Conservation (phyloP, 257 asterid species). For the Coffea eugenioides region DNA sequence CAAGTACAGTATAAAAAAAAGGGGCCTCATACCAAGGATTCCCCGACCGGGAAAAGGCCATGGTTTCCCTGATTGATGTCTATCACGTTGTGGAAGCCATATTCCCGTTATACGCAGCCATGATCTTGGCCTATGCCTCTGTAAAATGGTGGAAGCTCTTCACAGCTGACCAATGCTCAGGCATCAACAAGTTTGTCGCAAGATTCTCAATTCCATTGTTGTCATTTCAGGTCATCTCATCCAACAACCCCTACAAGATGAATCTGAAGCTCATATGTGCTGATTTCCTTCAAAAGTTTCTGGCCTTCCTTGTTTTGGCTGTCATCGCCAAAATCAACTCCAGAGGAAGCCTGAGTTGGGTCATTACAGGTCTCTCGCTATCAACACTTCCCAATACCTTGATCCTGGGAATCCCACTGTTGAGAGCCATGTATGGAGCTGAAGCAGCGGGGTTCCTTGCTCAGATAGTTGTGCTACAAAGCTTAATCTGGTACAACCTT, state of each 20-base stretch:
- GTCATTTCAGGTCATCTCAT: constrained; percentile 74
- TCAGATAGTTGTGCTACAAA: constrained; percentile 80
- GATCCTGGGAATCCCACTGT: constrained; percentile 72
- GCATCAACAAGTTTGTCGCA: constrained; percentile 88
- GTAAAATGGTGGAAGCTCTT: constrained; percentile 71
- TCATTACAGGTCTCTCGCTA: constrained; percentile 78
- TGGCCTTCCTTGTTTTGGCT: constrained; percentile 43
- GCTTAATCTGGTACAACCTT: constrained; percentile 86
- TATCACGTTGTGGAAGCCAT: constrained; percentile 61
- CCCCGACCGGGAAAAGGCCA: constrained; percentile 33
- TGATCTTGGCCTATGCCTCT: constrained; percentile 64
- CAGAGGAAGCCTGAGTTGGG: constrained; percentile 59
- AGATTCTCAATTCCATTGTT: constrained; percentile 79
- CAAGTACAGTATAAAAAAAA: constrained; percentile 39
- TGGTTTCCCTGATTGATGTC: constrained; percentile 57
- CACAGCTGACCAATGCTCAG: constrained; percentile 73
- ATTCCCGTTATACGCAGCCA: constrained; percentile 71
- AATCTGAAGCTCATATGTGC: constrained; percentile 66
- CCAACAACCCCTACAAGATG: constrained; percentile 71
- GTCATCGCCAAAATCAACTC: constrained; percentile 45
- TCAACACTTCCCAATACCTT: constrained; percentile 83
- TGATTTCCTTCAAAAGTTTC: constrained; percentile 65
- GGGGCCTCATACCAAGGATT: constrained; percentile 24
- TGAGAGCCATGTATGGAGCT: constrained; percentile 78
- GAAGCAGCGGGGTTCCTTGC: constrained; percentile 50